These are phyloP conservation scores for Penicillium odoratum DNA, from an alignment of 495 filamentous ascomycete species.

Conservation along the genomic window DNA sequence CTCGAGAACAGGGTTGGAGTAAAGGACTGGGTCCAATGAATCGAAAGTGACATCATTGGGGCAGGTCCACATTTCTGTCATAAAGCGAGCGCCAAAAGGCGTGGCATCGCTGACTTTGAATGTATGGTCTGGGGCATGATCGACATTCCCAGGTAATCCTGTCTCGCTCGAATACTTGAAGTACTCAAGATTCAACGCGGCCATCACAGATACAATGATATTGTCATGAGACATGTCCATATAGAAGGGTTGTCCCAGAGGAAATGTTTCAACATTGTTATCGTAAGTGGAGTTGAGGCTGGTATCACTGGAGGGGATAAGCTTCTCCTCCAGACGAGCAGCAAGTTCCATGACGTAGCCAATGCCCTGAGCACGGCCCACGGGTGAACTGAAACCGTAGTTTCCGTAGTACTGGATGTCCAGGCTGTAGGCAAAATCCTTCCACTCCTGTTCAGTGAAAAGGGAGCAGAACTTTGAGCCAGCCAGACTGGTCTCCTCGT, in stretches of 20 bases:
- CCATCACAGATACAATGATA: constrained; percentile 42
- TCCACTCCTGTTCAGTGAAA: constrained; percentile 59
- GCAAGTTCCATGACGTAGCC: constrained; percentile 64
- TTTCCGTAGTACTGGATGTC: constrained; percentile 62
- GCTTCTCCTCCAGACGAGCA: constrained; percentile 55
- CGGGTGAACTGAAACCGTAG: constrained; percentile 56
- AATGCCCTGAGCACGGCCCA: constrained; percentile 62
- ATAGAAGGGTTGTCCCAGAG: constrained; percentile 52
- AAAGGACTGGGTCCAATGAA: constrained; percentile 22
- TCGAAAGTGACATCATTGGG: constrained; percentile 21
- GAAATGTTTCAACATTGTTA: constrained; percentile 46
- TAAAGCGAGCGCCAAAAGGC: constrained; percentile 60
- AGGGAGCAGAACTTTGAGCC: constrained; percentile 49
- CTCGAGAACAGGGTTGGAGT: constrained; percentile 28
- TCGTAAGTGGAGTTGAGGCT: constrained; percentile 61
- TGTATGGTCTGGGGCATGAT: constrained; percentile 32
- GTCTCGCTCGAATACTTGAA: constrained; percentile 51
- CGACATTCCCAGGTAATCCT: constrained; percentile 46
- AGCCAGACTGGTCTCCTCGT: constrained; percentile 34
- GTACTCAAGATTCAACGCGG: constrained; percentile 49
- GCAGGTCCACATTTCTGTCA: constrained; percentile 57
- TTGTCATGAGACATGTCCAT: constrained; percentile 46
- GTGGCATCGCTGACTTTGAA: constrained; percentile 38
- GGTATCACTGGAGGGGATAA: constrained; percentile 50
- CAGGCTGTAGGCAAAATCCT: constrained; percentile 53